Evolutionary conservation across 768 basidiomycete genomes (phyloP).

Genomic region (Gloeostereum incarnatum): DNA sequence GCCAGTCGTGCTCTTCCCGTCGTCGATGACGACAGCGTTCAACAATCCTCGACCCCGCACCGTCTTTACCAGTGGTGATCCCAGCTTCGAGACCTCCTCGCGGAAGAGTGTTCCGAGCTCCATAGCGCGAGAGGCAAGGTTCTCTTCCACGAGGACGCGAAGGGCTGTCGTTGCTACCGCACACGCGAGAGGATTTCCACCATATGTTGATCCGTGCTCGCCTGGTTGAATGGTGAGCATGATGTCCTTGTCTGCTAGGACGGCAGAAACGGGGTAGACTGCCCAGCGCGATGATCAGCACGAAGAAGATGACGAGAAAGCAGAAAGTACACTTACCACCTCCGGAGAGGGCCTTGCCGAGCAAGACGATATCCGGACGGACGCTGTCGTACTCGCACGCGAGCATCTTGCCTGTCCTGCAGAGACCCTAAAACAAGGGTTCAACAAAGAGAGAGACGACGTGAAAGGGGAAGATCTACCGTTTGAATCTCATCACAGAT

Average conservation of each 20-base stretch:
- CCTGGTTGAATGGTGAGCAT: conserved; percentile 94
- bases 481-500: conserved; percentile 99
- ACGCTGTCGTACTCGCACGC: conserved; percentile 82
- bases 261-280: conserved; percentile 97
- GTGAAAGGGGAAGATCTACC: conserved; percentile 25
- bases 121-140: conserved; percentile 73
- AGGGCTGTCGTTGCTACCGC: conserved; percentile 94
- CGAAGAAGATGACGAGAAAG: conserved; percentile 1
- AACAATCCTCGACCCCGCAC: conserved; percentile 86
- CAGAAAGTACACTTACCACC: conserved; percentile 53
- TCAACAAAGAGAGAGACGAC: conserved; percentile 2
- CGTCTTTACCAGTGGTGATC: conserved; percentile 61
- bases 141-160: conserved; percentile 83
- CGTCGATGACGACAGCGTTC: conserved; percentile 92
- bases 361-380: conserved; percentile 84
- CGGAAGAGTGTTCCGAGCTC: conserved; percentile 80
- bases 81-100: conserved; percentile 41
- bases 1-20: conserved; percentile 64
- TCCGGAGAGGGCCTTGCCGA: conserved; percentile 96
- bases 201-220: conserved; percentile 94
- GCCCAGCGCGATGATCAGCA: neutral
- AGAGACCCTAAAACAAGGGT: conserved; percentile 52
- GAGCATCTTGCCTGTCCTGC: conserved; percentile 91
- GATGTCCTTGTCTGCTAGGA: conserved; percentile 82
- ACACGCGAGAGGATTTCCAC: conserved; percentile 92